Evolutionary conservation across 2,329 filamentous ascomycete genomes (phyloP).

Genomic region (Sphaceloma murrayae): DNA sequence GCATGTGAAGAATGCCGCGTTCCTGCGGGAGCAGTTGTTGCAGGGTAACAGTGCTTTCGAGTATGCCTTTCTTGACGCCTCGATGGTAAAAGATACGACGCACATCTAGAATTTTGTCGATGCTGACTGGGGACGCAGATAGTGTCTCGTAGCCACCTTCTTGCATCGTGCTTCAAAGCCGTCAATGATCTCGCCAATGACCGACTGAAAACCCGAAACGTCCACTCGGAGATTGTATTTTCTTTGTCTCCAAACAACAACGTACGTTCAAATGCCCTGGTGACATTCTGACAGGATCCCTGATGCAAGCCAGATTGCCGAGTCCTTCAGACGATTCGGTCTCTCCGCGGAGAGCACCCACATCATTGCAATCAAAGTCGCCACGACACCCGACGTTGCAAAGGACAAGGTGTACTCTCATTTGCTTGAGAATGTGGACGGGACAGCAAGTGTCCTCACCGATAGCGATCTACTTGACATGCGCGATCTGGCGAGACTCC

Average conservation of each 20-base stretch:
- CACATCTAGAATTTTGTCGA: no score
- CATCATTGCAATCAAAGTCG: slow-evolving; percentile 74
- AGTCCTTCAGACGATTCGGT: slow-evolving; percentile 83
- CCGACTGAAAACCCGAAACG: slow-evolving; percentile 66
- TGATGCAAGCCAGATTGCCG: slow-evolving; percentile 58
- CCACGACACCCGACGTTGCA: slow-evolving; percentile 35
- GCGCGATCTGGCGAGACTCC: slow-evolving; percentile 59
- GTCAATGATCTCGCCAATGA: slow-evolving; percentile 53
- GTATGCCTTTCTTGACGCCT: slow-evolving; percentile 87
- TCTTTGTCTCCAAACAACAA: slow-evolving; percentile 75
- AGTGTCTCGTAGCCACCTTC: slow-evolving; percentile 60
- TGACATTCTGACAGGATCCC: neutral
- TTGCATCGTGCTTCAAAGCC: slow-evolving; percentile 70
- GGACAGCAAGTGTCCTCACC: slow-evolving; percentile 48
- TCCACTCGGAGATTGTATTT: slow-evolving; percentile 82
- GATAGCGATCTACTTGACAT: slow-evolving; percentile 52
- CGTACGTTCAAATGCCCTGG: slow-evolving; percentile 35
- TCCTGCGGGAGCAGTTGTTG: slow-evolving; percentile 75
- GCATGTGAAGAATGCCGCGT: slow-evolving; percentile 65
- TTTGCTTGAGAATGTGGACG: slow-evolving; percentile 53
- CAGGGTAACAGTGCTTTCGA: slow-evolving; percentile 75
- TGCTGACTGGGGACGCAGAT: slow-evolving; percentile 52
- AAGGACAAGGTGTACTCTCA: slow-evolving; percentile 48
- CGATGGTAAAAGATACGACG: slow-evolving; percentile 47
- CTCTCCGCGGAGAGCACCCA: slow-evolving; percentile 60